These are phyloP conservation scores for Aspergillus coremiiformis DNA, from an alignment of 495 filamentous ascomycete species.

Conservation along the genomic window DNA sequence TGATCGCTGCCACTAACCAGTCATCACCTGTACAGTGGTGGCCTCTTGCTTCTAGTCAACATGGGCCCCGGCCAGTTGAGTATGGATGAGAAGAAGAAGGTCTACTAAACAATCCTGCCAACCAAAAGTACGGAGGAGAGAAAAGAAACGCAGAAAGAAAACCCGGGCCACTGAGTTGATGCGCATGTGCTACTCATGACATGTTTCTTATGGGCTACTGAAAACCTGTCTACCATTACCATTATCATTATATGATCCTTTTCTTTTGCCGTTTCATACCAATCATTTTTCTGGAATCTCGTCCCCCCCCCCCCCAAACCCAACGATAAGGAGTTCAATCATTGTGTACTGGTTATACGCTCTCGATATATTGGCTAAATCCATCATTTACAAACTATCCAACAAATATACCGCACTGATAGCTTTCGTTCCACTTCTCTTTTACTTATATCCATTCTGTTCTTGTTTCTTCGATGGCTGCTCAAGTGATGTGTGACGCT, in stretches of 20 bases:
- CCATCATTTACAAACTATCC: not conserved
- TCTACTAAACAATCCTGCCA: conserved; percentile 60
- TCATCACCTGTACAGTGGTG: conserved; percentile 50
- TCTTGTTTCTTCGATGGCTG: no score
- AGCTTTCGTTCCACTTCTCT: not conserved
- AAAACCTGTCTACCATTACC: not conserved
- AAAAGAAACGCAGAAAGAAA: not conserved
- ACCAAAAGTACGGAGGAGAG: conserved; percentile 1
- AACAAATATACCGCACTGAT: not conserved
- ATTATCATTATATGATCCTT: not conserved
- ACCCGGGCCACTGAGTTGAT: not conserved
- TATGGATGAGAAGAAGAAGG: conserved; percentile 99
- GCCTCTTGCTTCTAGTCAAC: conserved; percentile 91
- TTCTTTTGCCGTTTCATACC: not conserved
- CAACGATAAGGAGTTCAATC: not conserved
- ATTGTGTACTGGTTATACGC: not conserved
- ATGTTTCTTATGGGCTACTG: not conserved
- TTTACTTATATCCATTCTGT: not conserved
- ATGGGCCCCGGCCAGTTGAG: conserved; percentile 96
- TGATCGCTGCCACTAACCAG: conserved; percentile 14
- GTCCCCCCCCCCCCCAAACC: no score
- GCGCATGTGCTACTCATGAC: conserved; percentile 1
- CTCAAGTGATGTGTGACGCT: no score
- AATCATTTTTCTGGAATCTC: not conserved
- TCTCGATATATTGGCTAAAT: not conserved